phyloP scores from a whole-genome alignment of 2,329 filamentous ascomycete genomes.

The Aspergillus floridensis region DNA sequence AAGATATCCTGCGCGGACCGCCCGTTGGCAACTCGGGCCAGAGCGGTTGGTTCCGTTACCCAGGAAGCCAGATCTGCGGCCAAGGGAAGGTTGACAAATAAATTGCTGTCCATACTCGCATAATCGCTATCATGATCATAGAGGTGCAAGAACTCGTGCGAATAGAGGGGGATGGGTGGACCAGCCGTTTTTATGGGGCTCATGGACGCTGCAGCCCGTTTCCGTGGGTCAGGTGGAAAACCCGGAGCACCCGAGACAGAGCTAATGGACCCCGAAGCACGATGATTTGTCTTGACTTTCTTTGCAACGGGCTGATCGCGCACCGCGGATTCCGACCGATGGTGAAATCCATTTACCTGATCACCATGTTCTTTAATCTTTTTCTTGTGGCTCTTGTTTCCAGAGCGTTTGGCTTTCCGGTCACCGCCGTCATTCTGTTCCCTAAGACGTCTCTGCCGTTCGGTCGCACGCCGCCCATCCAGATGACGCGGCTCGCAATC shows the following conservation, averaged over 20 bases:
- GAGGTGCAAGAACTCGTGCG: conserved; percentile 70
- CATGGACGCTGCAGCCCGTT: conserved; percentile 60
- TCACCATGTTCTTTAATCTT: conserved; percentile 64
- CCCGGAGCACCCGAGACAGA: conserved; percentile 66
- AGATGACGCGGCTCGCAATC: conserved; percentile 79
- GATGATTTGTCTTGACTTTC: conserved; percentile 78
- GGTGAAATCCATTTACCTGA: conserved; percentile 53
- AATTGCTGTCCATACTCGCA: conserved; percentile 66
- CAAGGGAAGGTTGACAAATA: conserved; percentile 72
- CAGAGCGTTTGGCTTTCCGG: conserved; percentile 70
- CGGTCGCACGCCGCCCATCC: conserved; percentile 71
- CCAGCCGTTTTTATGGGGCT: conserved; percentile 67
- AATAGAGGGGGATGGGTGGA: conserved; percentile 69
- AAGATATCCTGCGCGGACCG: conserved; percentile 67
- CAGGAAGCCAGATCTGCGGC: conserved; percentile 73
- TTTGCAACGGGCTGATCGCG: conserved; percentile 63
- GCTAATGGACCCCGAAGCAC: conserved; percentile 70
- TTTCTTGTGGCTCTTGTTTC: conserved; percentile 83
- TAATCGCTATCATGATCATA: conserved; percentile 63
- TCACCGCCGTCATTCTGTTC: conserved; percentile 60
- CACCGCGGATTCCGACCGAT: conserved; percentile 56
- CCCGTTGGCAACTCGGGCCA: conserved; percentile 66
- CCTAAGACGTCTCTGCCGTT: conserved; percentile 65
- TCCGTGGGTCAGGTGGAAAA: conserved; percentile 60
- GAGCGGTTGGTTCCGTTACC: conserved; percentile 69